Evolutionary conservation across 2,329 filamentous ascomycete genomes (phyloP).

Genomic region (Sporothrix brunneoviolacea): DNA sequence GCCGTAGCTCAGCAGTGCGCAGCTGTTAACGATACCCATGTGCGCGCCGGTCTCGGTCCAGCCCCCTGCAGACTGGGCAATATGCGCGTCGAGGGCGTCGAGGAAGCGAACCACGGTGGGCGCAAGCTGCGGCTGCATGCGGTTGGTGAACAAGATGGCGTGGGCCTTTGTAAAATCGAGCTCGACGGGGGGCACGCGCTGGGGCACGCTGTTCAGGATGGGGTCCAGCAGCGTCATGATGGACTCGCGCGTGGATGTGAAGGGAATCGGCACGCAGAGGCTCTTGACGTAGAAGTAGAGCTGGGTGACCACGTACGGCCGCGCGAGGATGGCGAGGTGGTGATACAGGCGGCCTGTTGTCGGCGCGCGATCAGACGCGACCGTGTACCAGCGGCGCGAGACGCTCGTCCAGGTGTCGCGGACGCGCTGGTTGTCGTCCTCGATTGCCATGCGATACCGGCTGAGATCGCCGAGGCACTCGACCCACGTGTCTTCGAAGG

Average conservation of each 20-base stretch:
- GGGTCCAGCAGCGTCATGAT: constrained; percentile 64
- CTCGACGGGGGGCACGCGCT: constrained; percentile 41
- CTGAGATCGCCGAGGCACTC: constrained; percentile 85
- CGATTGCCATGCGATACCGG: constrained; percentile 84
- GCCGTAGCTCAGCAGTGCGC: constrained; percentile 48
- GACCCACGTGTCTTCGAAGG: constrained; percentile 85
- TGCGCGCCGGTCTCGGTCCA: constrained; percentile 50
- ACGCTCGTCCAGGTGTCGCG: constrained; percentile 77
- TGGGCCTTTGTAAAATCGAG: constrained; percentile 57
- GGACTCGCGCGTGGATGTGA: constrained; percentile 60
- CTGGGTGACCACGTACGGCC: constrained; percentile 63
- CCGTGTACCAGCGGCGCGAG: constrained; percentile 75
- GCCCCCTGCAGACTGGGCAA: constrained; percentile 42
- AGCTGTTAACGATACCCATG: constrained; percentile 50
- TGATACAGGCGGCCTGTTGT: constrained; percentile 76
- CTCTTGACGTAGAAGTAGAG: constrained; percentile 67
- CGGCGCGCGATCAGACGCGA: constrained; percentile 70
- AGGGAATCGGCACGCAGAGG: constrained; percentile 61
- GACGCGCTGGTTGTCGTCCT: constrained; percentile 69
- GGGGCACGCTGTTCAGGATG: constrained; percentile 29
- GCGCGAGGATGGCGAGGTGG: constrained; percentile 72
- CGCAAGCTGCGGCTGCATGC: constrained; percentile 40
- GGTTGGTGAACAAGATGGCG: constrained; percentile 55
- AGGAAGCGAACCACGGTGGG: constrained; percentile 44
- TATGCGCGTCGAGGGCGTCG: constrained; percentile 47